Conservation (phyloP, 192 early-diverging fungal species). For the Coemansia sp. region DNA sequence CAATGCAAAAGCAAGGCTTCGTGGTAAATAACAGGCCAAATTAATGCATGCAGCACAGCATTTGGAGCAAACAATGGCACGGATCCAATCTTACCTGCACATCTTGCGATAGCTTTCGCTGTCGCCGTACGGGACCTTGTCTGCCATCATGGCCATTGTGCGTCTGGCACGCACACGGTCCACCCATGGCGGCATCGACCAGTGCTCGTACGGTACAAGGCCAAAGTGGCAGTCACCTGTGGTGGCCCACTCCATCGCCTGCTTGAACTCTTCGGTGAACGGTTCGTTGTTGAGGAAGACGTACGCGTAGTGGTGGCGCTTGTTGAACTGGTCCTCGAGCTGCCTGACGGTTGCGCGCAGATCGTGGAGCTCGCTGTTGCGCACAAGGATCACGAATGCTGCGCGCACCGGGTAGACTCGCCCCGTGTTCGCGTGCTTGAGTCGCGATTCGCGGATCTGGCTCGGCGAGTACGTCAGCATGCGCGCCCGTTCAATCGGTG, state of each 20-base stretch:
- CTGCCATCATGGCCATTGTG: constrained; percentile 9
- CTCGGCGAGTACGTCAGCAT: constrained; percentile 15
- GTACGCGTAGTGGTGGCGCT: constrained; percentile 74
- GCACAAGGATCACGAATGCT: constrained; percentile 68
- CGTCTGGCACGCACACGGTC: constrained; percentile 38
- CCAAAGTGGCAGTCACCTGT: constrained; percentile 64
- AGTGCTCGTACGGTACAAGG: constrained; percentile 64
- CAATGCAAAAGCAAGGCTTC: too few relatives aligned
- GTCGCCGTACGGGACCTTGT: constrained; percentile 58
- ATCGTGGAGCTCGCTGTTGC: constrained; percentile 66
- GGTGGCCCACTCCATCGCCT: constrained; percentile 53
- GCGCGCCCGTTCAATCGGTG: constrained; percentile 24
- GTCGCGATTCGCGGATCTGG: constrained; percentile 32
- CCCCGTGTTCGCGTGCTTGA: constrained; percentile 17
- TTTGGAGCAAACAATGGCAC: too few relatives aligned
- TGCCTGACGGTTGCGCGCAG: constrained; percentile 60
- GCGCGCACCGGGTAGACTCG: constrained; percentile 17
- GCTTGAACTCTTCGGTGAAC: constrained; percentile 70
- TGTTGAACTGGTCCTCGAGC: constrained; percentile 78
- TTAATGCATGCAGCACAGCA: not conserved
- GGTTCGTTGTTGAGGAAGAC: constrained; percentile 79
- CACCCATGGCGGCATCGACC: constrained; percentile 75
- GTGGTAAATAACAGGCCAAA: not conserved
- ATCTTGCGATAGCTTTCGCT: constrained; percentile 69
- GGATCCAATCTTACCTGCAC: constrained; percentile 52